Base-by-base conservation (phyloP, 352 stramenopile species). In the Phytophthora uliginosa region DNA sequence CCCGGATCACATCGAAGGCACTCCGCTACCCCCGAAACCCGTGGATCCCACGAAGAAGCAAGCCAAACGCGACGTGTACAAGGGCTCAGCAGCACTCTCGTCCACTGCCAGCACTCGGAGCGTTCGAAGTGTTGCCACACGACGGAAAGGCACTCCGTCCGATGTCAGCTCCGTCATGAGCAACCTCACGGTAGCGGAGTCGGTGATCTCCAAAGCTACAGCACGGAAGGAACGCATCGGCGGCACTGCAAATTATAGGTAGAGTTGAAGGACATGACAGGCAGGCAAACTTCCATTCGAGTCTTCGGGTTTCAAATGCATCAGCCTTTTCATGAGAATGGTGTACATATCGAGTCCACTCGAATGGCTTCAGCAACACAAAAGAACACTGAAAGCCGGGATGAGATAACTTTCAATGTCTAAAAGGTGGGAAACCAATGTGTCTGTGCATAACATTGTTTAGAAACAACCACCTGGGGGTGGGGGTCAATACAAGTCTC, bases 161-260 rank as follows among this genome's bases (percentile, higher is more conserved):
- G 84, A 93, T 60, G 81, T 83, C 28, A 86, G 78, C 71, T 93
- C 85, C 2, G 74, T 94, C 13, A 83, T 86, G 61, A 92, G 81
- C 56, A 86, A 74, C 18, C 73, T 90, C 12, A 81, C 73, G 8
- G 86, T 95, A 5, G 88, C 88, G 0, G 88, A 95, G 51, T 86
- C 88, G 1, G 81, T 94, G 58, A 95, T 95, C 53, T 94, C 88
- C 22, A 87, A 90, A 40, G 86, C 86, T 3, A 91, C 79, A 3
- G 79, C 77, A 12, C 85, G 88, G 15, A 95, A 95, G 67, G 75
- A 84, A 7, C 83, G 86, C 3, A 63, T 86, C 9, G 66, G 34
- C n/a, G 66, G 65, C 10, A 53, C 68, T 55, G 69, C 75, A 42
- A 92, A 85, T 68, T 90, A 89, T 66, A 76, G 82, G 72, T 92